Conservation (phyloP, 2,329 filamentous ascomycete genomes). For the Beauveria brongniartii region DNA sequence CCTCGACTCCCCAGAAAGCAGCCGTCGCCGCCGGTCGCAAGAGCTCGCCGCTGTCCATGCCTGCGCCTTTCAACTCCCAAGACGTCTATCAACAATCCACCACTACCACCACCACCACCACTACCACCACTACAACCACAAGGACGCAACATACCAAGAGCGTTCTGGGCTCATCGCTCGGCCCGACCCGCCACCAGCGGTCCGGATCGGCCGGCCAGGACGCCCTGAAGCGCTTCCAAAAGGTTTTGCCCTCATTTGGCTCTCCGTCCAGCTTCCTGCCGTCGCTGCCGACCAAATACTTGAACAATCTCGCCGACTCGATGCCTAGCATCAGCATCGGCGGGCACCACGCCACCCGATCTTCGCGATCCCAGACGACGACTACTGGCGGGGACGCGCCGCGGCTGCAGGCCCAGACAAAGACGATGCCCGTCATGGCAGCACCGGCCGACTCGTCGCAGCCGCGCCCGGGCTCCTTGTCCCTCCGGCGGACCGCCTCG, state of each 20-base stretch:
- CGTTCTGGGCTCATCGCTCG: constrained; percentile 37
- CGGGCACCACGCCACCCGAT: constrained; percentile 7
- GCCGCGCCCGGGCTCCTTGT: constrained; percentile 16
- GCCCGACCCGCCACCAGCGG: constrained; percentile 37
- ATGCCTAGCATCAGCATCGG: constrained; percentile 15
- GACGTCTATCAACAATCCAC: background rate
- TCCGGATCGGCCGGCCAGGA: constrained; percentile 50
- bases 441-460: background rate
- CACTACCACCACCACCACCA: no score
- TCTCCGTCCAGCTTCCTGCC: constrained; percentile 25
- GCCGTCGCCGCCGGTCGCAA: background rate
- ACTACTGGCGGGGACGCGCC: background rate
- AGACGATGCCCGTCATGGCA: background rate
- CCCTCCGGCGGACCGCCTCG: constrained; percentile 27
- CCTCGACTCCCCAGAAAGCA: background rate
- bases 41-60: background rate
- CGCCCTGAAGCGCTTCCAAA: constrained; percentile 48
- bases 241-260: constrained; percentile 45
- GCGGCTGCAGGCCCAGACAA: background rate
- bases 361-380: no score
- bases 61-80: constrained; percentile 12
- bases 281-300: constrained; percentile 30
- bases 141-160: constrained; percentile 18
- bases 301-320: constrained; percentile 12
- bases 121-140: no score